Conservation (phyloP, 148 eudicot species). For the Rhododendron kiyosumense region DNA sequence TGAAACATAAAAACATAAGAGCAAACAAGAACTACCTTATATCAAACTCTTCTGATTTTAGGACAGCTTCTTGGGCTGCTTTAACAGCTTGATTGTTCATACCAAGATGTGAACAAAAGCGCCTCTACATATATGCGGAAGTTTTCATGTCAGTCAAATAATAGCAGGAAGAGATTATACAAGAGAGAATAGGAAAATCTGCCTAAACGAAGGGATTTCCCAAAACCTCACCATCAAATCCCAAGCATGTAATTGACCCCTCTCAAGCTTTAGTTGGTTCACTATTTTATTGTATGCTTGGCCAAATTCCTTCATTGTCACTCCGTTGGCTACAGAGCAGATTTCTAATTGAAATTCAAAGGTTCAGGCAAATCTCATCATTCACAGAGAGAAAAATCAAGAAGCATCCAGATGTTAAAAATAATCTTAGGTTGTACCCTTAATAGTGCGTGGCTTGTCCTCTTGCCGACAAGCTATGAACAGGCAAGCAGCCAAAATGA, state of each 20-base stretch:
- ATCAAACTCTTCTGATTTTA: slow-evolving; percentile 53
- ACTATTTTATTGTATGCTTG: slow-evolving; percentile 87
- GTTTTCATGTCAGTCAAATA: slow-evolving; percentile 3
- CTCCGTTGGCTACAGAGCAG: slow-evolving; percentile 95
- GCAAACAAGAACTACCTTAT: slow-evolving; percentile 35
- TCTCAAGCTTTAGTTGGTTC: slow-evolving; percentile 80
- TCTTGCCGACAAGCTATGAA: slow-evolving; percentile 95
- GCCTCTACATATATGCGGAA: slow-evolving; percentile 34
- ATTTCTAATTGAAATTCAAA: slow-evolving; percentile 74
- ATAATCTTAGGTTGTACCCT: slow-evolving; percentile 58
- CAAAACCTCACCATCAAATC: slow-evolving; percentile 68
- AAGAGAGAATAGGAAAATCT: not conserved
- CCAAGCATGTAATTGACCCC: slow-evolving; percentile 84
- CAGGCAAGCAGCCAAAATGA: slow-evolving; percentile 88
- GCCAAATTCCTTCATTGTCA: slow-evolving; percentile 92
- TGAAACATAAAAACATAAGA: not conserved
- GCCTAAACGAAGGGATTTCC: not conserved
- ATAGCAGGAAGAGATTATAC: not conserved
- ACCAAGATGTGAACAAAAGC: slow-evolving; percentile 74
- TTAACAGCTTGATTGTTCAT: slow-evolving; percentile 67
- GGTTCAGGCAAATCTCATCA: slow-evolving; percentile 38
- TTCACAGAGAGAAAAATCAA: slow-evolving; percentile 33
- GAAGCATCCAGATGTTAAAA: slow-evolving; percentile 27
- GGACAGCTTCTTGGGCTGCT: slow-evolving; percentile 72
- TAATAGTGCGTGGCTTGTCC: slow-evolving; percentile 90